Evolutionary conservation across 345 rosid species (phyloP).

Genomic region (Kandelia obovata): DNA sequence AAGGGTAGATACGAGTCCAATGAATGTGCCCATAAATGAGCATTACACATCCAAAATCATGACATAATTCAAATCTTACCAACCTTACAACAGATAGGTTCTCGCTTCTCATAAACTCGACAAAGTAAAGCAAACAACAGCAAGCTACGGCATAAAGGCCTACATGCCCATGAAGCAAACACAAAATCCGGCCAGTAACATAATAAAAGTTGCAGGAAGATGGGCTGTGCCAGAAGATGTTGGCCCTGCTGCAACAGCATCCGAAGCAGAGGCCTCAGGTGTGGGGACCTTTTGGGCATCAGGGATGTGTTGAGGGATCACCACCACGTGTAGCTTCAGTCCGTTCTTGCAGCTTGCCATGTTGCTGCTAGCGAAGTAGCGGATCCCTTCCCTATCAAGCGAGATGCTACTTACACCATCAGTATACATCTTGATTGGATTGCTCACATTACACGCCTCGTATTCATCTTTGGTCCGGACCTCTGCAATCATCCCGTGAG

Average conservation of each 20-base stretch:
- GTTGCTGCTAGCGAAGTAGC: slow-evolving; percentile 52
- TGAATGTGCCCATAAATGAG: too few species aligned
- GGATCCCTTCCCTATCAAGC: slow-evolving; percentile 39
- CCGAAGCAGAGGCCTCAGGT: slow-evolving; percentile 2
- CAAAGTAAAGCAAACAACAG: too few species aligned
- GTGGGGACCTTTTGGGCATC: slow-evolving; percentile 1
- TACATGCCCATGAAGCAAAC: slow-evolving; percentile 10
- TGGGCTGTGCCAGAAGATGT: slow-evolving; percentile 36
- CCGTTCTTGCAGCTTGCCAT: slow-evolving; percentile 48
- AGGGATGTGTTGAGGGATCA: slow-evolving; percentile 19
- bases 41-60: too few species aligned
- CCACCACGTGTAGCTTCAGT: slow-evolving; percentile 51
- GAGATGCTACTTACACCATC: slow-evolving; percentile 42
- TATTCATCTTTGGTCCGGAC: slow-evolving; percentile 45
- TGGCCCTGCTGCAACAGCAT: slow-evolving; percentile 18
- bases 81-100: too few species aligned
- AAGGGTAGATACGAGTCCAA: too few species aligned
- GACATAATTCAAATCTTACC: too few species aligned
- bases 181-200: slow-evolving; percentile 20
- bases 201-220: not conserved
- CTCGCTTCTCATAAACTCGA: too few species aligned
- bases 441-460: slow-evolving; percentile 46
- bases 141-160: not conserved
- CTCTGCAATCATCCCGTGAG: slow-evolving; percentile 49
- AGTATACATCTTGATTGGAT: slow-evolving; percentile 46